Conservation (phyloP, 345 rosid species). For the Barbarea vulgaris region DNA sequence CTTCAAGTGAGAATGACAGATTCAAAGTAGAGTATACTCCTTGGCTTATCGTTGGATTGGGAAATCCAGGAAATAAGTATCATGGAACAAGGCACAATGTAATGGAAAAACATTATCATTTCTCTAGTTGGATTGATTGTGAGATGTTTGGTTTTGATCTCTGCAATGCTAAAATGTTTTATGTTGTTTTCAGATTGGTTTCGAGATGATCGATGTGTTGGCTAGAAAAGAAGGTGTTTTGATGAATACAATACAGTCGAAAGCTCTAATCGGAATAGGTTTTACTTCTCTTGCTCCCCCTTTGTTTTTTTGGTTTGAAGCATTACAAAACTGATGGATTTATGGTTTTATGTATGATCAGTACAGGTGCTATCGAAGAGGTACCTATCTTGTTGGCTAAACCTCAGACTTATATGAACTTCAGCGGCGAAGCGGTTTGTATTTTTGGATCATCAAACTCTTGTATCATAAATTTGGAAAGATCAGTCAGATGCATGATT, state of each 20-base stretch:
- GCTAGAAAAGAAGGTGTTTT: constrained; percentile 61
- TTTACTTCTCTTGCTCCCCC: constrained; percentile 27
- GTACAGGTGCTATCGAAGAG: constrained; percentile 85
- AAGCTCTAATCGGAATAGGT: constrained; percentile 93
- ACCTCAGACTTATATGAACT: constrained; percentile 95
- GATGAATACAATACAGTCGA: constrained; percentile 87
- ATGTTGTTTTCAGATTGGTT: constrained; percentile 68
- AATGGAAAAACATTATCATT: constrained; percentile 22
- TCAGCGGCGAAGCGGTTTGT: constrained; percentile 90
- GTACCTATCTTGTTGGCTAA: constrained; percentile 85
- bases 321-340: constrained; percentile 37
- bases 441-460: constrained; percentile 15
- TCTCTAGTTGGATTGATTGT: neutral
- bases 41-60: constrained; percentile 93
- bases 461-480: neutral
- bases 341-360: constrained; percentile 45
- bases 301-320: neutral
- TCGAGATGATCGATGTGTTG: constrained; percentile 80
- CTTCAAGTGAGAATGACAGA: constrained; percentile 43
- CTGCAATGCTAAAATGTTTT: constrained; percentile 21
- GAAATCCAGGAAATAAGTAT: constrained; percentile 94
- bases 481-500: neutral
- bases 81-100: constrained; percentile 96
- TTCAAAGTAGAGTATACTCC: constrained; percentile 79
- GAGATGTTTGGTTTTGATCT: neutral